Evolutionary conservation across 2,329 filamentous ascomycete species (phyloP).

Genomic region (Epichloe sibirici): DNA sequence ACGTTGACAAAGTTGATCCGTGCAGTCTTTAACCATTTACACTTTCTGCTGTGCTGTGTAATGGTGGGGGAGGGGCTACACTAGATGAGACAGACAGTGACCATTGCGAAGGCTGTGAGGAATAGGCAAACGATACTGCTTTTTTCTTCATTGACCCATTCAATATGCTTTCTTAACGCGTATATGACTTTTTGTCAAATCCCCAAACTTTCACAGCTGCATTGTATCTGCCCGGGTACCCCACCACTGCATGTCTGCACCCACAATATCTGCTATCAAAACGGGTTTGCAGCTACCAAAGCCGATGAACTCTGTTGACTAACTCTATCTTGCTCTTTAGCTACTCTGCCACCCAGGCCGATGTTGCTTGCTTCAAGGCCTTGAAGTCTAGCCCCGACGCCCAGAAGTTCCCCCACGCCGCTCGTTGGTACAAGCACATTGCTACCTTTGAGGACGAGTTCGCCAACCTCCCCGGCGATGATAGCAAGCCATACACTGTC

Average conservation of each 20-base stretch:
- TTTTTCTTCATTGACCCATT: background rate
- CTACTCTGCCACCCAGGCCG: constrained; percentile 72
- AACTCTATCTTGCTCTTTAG: constrained; percentile 18
- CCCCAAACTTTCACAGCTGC: background rate
- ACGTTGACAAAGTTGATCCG: constrained; percentile 25
- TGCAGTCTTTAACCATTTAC: background rate
- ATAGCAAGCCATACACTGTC: constrained; percentile 74
- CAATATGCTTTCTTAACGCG: too few species aligned
- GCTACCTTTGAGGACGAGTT: constrained; percentile 88
- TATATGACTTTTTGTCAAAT: background rate
- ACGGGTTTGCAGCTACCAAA: background rate
- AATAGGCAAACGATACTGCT: too few species aligned
- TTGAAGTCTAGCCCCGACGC: constrained; percentile 63
- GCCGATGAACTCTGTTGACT: background rate
- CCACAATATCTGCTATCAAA: background rate
- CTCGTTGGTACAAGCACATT: constrained; percentile 99
- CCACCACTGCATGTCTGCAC: background rate
- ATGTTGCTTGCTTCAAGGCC: constrained; percentile 91
- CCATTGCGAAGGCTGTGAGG: too few species aligned
- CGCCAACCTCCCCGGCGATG: constrained; percentile 78
- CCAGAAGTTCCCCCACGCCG: constrained; percentile 83
- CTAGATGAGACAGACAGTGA: background rate
- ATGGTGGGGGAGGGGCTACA: background rate
- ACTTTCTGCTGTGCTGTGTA: background rate
- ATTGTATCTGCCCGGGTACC: background rate